These are phyloP conservation scores for Fusarium sp. DNA, from an alignment of 2,329 filamentous ascomycete species.

Conservation along the genomic window DNA sequence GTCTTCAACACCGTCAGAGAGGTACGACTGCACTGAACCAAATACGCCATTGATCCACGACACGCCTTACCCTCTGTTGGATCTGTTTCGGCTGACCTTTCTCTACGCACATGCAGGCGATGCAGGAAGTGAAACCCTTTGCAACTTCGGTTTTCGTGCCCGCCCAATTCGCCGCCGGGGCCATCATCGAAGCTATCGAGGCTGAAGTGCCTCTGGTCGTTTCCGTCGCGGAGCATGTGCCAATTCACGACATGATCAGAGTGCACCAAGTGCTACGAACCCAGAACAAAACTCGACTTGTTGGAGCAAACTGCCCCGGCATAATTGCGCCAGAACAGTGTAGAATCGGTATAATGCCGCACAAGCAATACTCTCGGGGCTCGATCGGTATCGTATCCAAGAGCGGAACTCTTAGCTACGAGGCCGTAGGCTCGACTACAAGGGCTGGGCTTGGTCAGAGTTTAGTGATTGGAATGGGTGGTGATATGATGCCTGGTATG, in stretches of 20 bases:
- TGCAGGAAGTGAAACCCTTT: constrained; percentile 62
- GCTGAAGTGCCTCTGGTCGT: constrained; percentile 83
- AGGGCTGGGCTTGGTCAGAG: constrained; percentile 80
- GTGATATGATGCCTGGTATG: constrained; percentile 76
- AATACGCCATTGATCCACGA: too few relatives aligned
- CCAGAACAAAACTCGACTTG: constrained; percentile 77
- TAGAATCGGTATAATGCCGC: constrained; percentile 56
- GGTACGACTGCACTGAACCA: constrained; percentile 28
- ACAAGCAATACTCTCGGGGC: constrained; percentile 62
- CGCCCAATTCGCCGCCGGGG: constrained; percentile 72
- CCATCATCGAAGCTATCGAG: constrained; percentile 81
- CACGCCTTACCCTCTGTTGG: neutral
- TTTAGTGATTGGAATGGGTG: constrained; percentile 83
- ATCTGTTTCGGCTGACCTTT: neutral
- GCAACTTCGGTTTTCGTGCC: constrained; percentile 80
- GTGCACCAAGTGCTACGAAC: constrained; percentile 76
- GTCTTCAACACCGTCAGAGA: constrained; percentile 51
- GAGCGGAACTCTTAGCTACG: constrained; percentile 83
- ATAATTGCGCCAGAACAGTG: constrained; percentile 82
- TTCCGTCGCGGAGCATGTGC: constrained; percentile 84
- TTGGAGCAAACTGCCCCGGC: constrained; percentile 83
- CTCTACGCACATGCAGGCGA: constrained; percentile 42
- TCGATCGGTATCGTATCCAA: constrained; percentile 81
- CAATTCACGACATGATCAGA: constrained; percentile 81
- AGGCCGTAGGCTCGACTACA: constrained; percentile 80